Base-by-base conservation (phyloP, 2,329 filamentous ascomycete genomes). In the Fusarium pseudoanthophilum region DNA sequence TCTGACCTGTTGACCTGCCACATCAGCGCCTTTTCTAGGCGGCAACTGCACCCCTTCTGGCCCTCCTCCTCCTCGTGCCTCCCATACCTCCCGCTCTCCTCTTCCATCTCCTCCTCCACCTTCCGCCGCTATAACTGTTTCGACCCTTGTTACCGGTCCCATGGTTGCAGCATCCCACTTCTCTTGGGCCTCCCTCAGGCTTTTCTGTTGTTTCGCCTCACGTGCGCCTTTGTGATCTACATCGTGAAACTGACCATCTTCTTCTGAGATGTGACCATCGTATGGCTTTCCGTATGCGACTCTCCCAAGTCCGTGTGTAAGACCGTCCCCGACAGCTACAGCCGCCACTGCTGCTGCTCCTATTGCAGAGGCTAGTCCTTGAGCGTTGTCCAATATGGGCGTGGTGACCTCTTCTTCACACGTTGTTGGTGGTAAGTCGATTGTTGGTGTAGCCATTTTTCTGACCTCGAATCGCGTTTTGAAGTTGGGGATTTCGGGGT, bases 291-390 rank as follows among this genome's bases (percentile, higher is more conserved):
- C 55, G 24, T 61, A 48, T 30, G 45, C 30, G 37, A 62, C 57
- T 66, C 52, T 49, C 18, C 58, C 71, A 45, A 74, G 55, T 39
- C 67, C 51, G 34, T 61, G 42, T 46, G 45, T 67, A 53, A 75
- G 60, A n/a, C 63, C 61, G 43, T 69, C 72, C 40, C 68, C 65
- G 13, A 64, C 76, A 59, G 73, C 71, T 24, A 73, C 76, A 28
- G 71, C 75, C 56, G 74, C 74, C 21, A 67, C 75, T 43, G 77
- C 75, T 49, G 76, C 77, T 60, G 67, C 72, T 30, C 77, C 67
- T 68, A 78, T 77, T 32, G 71, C 77, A 39, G 75, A 75, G 21
- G 77, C 77, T 32, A 79, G 60, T 20, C 71, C 75, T 53, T 75
- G 76, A 42, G 75, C 73, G 56, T 74, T 74, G 28, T 78, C 73